These are phyloP conservation scores for Chaetomiaceae sp. DNA, from an alignment of 2,329 filamentous ascomycete genomes.

Conservation along the genomic window DNA sequence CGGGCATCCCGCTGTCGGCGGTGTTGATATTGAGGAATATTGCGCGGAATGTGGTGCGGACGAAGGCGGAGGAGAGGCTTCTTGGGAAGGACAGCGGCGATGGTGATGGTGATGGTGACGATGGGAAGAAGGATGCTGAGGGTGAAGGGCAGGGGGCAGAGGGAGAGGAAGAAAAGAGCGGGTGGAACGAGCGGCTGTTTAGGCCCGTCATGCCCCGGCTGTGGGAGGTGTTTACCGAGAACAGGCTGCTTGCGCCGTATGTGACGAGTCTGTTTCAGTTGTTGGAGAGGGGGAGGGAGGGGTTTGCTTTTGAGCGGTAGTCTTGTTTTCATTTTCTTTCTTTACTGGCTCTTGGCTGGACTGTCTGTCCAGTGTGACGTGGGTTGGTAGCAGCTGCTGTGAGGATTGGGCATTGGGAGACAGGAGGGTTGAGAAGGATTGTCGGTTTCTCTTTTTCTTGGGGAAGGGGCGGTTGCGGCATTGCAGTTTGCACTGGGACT, in stretches of 20 bases:
- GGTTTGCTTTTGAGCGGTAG: not conserved
- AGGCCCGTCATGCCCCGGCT: slow-evolving; percentile 60
- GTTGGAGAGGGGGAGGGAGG: slow-evolving; percentile 20
- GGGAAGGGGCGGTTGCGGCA: no score
- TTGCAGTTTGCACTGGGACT: not conserved
- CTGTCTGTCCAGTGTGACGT: no score
- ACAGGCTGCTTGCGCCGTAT: slow-evolving; percentile 49
- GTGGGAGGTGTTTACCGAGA: slow-evolving; percentile 67
- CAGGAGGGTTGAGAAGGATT: no score
- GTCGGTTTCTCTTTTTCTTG: no score
- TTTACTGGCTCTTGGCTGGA: no score
- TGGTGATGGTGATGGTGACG: slow-evolving; percentile 8
- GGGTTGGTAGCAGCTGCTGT: no score
- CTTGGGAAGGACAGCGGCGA: slow-evolving; percentile 40
- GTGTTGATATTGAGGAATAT: slow-evolving; percentile 76
- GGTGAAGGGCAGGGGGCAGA: not conserved
- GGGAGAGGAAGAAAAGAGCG: slow-evolving; percentile 31
- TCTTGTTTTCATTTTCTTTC: not conserved
- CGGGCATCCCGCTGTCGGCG: slow-evolving; percentile 73
- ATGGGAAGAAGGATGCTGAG: not conserved
- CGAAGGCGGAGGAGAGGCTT: slow-evolving; percentile 52
- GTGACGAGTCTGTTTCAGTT: slow-evolving; percentile 34
- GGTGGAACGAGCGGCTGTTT: slow-evolving; percentile 66
- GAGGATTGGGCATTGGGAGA: no score
- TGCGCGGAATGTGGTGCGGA: slow-evolving; percentile 62